Conservation (phyloP, 192 early-diverging fungal species). For the Fimicolochytrium jonesii region DNA sequence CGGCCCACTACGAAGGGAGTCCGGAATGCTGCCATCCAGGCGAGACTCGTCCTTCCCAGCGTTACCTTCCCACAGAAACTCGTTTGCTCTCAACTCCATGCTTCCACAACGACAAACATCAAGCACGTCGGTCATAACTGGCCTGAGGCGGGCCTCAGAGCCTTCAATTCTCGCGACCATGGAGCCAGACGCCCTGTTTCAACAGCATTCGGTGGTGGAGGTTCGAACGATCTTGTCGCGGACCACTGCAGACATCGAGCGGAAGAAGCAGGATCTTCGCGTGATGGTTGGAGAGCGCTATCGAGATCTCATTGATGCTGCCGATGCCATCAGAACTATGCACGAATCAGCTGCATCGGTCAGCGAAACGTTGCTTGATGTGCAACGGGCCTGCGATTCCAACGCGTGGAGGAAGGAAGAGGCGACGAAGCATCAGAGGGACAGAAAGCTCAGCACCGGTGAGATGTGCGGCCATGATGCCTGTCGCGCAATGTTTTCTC, state of each 20-base stretch:
- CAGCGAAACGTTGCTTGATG: constrained; percentile 49
- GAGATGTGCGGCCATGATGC: background rate
- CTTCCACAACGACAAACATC: background rate
- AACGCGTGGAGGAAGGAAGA: constrained; percentile 45
- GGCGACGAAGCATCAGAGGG: constrained; percentile 36
- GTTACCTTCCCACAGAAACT: background rate
- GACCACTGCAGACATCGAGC: constrained; percentile 69
- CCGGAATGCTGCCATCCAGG: no score
- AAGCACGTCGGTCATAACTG: background rate
- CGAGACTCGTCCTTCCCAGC: no score
- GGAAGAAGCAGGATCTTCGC: constrained; percentile 75
- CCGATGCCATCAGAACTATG: constrained; percentile 77
- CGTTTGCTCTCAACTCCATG: background rate
- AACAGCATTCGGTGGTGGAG: constrained; percentile 40
- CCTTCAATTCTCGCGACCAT: no score
- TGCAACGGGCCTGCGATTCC: constrained; percentile 56
- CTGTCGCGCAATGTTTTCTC: background rate
- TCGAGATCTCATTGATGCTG: constrained; percentile 78
- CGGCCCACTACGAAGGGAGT: no score
- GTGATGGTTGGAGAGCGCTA: constrained; percentile 86
- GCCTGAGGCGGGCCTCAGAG: background rate
- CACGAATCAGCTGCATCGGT: constrained; percentile 48
- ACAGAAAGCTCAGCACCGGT: no score
- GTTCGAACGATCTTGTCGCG: constrained; percentile 30
- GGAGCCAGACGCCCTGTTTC: constrained; percentile 45